Evolutionary conservation across 108 stramenopile genomes (phyloP), one percentile per base, ranked within the genome.

Genomic region (Pseudonitzschia pungens): DNA sequence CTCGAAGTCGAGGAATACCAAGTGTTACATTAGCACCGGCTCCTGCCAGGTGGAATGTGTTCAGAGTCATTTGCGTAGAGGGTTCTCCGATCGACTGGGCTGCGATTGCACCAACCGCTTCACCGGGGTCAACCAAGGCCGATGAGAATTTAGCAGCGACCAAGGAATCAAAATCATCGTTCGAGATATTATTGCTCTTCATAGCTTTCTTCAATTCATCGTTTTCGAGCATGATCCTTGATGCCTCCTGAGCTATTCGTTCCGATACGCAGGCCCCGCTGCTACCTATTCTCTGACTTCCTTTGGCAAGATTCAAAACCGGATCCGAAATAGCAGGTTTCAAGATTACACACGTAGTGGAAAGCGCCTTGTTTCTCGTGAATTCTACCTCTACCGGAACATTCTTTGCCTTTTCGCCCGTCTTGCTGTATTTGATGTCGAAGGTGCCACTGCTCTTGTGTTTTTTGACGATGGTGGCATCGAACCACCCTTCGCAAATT

Each of bases 11-110:
- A 28, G 99, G 99, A 71, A 99, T 99, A 48, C 99, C 99, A 27
- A 99, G 84, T 16, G 99, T 99, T 56, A 99, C 99, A 82, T 99
- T 99, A 12, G 97, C 99, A 45, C 98, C 99, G 43, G 98, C 97
- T 33, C 99, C 99, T 33, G 99, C 99, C 48, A 99, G 81, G 68
- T 99, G 99, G 75, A 99, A 99, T 8, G 99, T 99, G 82, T 99
- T 99, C 14, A 99, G 90, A 16, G 99, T 99, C 99, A 99, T 99
- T 75, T 99, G 99, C 10, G 99, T 99, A 20, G 98, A 99, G 5
- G 99, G 99, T 78, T 99, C 99, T 14, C 99, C 96, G 58, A 98
- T 82, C 16, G 87, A 89, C 77, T 99, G 98, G 21, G 97, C 99
- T 28, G 99, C 98, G 67, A 99, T 96, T 14, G 91, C 85, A 32